These are phyloP conservation scores for Globisporangium parvum DNA, from an alignment of 352 stramenopile genomes.

Conservation along the genomic window DNA sequence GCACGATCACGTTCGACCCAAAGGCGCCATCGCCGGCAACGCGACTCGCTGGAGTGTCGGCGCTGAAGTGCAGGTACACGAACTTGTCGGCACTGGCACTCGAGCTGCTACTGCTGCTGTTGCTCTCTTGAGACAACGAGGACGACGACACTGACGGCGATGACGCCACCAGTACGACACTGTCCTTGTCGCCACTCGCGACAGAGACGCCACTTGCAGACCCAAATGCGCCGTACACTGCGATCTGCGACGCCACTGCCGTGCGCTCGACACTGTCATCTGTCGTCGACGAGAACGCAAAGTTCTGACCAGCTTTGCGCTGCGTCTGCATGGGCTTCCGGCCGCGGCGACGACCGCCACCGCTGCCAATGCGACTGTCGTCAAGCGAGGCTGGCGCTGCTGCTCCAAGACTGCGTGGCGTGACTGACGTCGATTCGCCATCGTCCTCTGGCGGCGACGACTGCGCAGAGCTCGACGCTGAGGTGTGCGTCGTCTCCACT, in stretches of 20 bases:
- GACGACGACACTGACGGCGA: neutral
- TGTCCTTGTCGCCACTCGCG: slow-evolving; percentile 2
- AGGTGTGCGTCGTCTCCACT: neutral
- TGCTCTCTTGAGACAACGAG: neutral
- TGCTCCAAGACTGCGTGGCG: neutral
- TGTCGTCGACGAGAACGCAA: neutral
- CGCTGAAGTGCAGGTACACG: neutral
- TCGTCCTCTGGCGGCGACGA: neutral
- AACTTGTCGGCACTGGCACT: neutral
- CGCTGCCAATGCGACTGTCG: neutral
- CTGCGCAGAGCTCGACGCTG: neutral
- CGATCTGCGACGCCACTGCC: slow-evolving; percentile 7
- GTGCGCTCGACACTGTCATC: neutral
- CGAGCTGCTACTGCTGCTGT: neutral
- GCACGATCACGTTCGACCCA: neutral
- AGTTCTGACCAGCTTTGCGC: neutral
- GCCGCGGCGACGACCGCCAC: slow-evolving; percentile 7
- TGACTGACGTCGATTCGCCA: neutral
- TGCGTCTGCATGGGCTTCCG: slow-evolving; percentile 13
- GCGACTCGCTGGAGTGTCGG: too few relatives aligned
- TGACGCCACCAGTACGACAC: too few relatives aligned
- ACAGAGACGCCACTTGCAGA: slow-evolving; percentile 1
- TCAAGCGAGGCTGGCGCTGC: neutral
- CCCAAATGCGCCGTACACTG: slow-evolving; percentile 14
- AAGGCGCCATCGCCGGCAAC: neutral